Conservation (phyloP, 768 basidiomycete species). For the Inosperma sp. region DNA sequence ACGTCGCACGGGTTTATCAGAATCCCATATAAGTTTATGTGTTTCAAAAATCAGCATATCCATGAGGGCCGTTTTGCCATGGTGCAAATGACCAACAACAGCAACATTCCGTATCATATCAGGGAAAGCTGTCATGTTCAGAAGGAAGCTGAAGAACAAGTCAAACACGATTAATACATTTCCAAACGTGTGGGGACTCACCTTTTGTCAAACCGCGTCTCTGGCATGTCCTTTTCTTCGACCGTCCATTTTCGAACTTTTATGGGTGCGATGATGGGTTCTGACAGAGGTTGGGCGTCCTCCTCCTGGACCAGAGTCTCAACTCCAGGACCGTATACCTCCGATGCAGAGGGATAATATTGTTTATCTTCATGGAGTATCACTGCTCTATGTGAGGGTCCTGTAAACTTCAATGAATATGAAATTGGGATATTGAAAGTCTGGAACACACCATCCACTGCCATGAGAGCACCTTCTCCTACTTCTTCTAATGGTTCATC, state of each 20-base stretch:
- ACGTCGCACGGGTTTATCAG: conserved; percentile 81
- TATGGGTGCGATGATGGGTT: conserved; percentile 93
- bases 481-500: conserved; percentile 56
- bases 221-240: conserved; percentile 92
- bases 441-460: conserved; percentile 66
- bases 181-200: conserved; percentile 34
- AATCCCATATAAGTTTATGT: conserved; percentile 91
- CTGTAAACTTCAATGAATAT: conserved; percentile 32
- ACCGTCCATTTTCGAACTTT: conserved; percentile 94
- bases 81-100: conserved; percentile 93
- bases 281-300: conserved; percentile 90
- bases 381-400: conserved; percentile 75
- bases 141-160: conserved; percentile 61
- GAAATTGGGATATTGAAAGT: conserved; percentile 2
- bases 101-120: conserved; percentile 96
- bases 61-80: conserved; percentile 94
- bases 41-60: conserved; percentile 98
- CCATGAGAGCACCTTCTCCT: conserved; percentile 70
- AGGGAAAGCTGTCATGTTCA: conserved; percentile 87
- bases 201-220: conserved; percentile 98
- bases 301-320: conserved; percentile 98
- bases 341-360: conserved; percentile 90
- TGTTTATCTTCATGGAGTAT: conserved; percentile 96
- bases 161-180: neutral
- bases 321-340: conserved; percentile 90